Evolutionary conservation across 352 stramenopile species (phyloP).

Genomic region (Blastocystis hominis): DNA sequence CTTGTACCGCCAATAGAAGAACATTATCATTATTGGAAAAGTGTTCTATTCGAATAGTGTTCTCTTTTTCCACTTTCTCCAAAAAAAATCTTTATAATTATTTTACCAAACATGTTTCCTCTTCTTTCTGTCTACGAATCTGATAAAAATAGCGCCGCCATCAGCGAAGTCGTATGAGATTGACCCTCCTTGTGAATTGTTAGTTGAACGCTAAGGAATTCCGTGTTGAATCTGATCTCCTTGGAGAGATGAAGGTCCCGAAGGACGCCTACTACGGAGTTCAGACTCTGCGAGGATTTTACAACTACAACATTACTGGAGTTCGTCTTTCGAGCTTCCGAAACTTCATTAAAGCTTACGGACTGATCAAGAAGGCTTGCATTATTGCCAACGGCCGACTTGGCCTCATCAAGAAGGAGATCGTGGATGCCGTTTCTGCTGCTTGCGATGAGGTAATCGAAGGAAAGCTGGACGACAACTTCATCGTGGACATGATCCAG

Average conservation of each 20-base stretch:
- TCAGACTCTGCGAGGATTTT: neutral
- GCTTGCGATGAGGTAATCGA: conserved; percentile 44
- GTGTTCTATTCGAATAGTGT: too few species aligned
- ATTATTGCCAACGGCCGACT: conserved; percentile 40
- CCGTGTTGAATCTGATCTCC: conserved; percentile 42
- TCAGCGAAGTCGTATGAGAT: neutral
- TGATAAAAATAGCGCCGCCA: neutral
- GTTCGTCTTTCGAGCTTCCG: conserved; percentile 15
- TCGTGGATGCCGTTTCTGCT: neutral
- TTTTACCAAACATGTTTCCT: neutral
- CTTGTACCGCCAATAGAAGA: too few species aligned
- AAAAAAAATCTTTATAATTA: too few species aligned
- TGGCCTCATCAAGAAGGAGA: conserved; percentile 24
- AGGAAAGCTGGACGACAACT: conserved; percentile 13
- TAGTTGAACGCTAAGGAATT: conserved; percentile 5
- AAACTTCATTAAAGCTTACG: conserved; percentile 52
- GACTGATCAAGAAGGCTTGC: conserved; percentile 51
- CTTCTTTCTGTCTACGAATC: neutral
- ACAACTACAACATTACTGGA: conserved; percentile 55
- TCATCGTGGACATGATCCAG: conserved; percentile 50
- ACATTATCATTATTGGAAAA: too few species aligned
- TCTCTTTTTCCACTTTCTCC: too few species aligned
- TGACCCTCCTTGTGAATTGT: neutral
- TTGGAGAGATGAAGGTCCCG: conserved; percentile 26
- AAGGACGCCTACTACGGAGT: conserved; percentile 48